A percentile compares a stretch with the other conserved stretches of the same genome.
Conservation (phyloP, 352 stramenopile species). For the Phytopythium delawarense region DNA sequence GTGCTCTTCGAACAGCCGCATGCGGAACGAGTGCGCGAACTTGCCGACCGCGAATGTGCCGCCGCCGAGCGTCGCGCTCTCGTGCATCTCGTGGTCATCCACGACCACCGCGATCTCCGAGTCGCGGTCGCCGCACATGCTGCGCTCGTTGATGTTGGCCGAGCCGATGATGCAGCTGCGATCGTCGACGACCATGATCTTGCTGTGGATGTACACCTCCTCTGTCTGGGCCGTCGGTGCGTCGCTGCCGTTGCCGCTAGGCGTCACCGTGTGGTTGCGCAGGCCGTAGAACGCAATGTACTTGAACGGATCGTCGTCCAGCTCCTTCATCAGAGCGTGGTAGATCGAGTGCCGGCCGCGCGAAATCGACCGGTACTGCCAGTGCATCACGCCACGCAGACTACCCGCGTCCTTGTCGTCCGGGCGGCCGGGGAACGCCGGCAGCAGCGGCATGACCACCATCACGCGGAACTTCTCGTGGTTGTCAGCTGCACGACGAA, state of each 20-base stretch:
- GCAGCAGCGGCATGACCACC: slow-evolving; percentile 78
- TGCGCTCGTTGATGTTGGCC: slow-evolving; percentile 87
- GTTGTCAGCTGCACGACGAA: slow-evolving; percentile 69
- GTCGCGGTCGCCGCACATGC: slow-evolving; percentile 82
- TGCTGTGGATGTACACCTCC: slow-evolving; percentile 88
- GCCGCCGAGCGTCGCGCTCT: slow-evolving; percentile 40
- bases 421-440: slow-evolving; percentile 75
- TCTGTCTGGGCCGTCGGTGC: slow-evolving; percentile 51
- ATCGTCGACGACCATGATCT: slow-evolving; percentile 90
- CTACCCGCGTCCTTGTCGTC: slow-evolving; percentile 80
- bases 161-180: slow-evolving; percentile 75
- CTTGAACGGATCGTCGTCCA: slow-evolving; percentile 77
- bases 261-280: slow-evolving; percentile 42
- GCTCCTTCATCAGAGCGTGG: slow-evolving; percentile 67
- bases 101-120: slow-evolving; percentile 85
- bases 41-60: slow-evolving; percentile 58
- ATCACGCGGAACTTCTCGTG: slow-evolving; percentile 85
- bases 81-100: slow-evolving; percentile 74
- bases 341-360: slow-evolving; percentile 82
- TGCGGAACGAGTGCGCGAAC: slow-evolving; percentile 82
- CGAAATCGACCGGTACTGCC: slow-evolving; percentile 86
- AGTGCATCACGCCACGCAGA: slow-evolving; percentile 83
- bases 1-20: slow-evolving; percentile 85
- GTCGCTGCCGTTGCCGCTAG: slow-evolving; percentile 8
- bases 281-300: slow-evolving; percentile 87